phyloP scores from a whole-genome alignment of 1,139 yeast species.

The Kluyveromyces sp. region DNA sequence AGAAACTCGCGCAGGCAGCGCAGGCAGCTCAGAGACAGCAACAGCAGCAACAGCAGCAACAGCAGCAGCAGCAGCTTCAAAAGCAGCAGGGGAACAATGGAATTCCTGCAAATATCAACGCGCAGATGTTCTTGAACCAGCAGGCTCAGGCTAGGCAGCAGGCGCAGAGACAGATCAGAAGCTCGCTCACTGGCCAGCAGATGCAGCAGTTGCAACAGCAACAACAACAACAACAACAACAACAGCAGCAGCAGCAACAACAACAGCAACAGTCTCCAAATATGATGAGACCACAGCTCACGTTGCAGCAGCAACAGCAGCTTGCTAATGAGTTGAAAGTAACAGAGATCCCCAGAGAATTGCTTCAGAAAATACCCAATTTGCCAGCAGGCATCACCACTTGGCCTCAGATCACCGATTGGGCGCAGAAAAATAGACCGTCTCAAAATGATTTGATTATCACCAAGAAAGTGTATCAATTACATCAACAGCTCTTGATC shows the following conservation, averaged over 20 bases:
- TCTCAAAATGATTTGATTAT: slow-evolving; percentile 33
- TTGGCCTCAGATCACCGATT: slow-evolving; percentile 75
- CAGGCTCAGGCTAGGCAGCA: slow-evolving; percentile 47
- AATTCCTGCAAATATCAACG: slow-evolving; percentile 23
- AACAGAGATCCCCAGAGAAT: slow-evolving; percentile 67
- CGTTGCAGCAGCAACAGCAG: slow-evolving; percentile 29
- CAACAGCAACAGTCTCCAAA: slow-evolving; percentile 21
- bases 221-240: slow-evolving; percentile 17
- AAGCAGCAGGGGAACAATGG: slow-evolving; percentile 11
- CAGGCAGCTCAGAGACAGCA: slow-evolving; percentile 16
- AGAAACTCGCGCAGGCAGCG: slow-evolving; percentile 18
- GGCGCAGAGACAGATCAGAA: slow-evolving; percentile 29
- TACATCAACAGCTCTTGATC: slow-evolving; percentile 31
- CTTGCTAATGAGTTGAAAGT: slow-evolving; percentile 39
- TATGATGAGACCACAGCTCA: slow-evolving; percentile 23
- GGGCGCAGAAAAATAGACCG: slow-evolving; percentile 44
- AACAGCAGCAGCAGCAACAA: slow-evolving; percentile 16
- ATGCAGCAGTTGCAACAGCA: slow-evolving; percentile 15
- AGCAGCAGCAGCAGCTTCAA: slow-evolving; percentile 12
- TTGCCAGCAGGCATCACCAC: slow-evolving; percentile 77
- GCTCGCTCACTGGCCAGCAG: slow-evolving; percentile 16
- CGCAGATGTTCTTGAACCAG: slow-evolving; percentile 40
- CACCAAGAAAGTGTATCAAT: slow-evolving; percentile 33
- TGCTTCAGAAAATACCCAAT: slow-evolving; percentile 65
- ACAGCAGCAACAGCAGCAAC: slow-evolving; percentile 11